Percentiles rank a stretch among this genome's conserved stretches.
These are phyloP conservation scores for Pseudogymnoascus sp. DNA, from an alignment of 2,329 filamentous ascomycete species.

Conservation along the genomic window DNA sequence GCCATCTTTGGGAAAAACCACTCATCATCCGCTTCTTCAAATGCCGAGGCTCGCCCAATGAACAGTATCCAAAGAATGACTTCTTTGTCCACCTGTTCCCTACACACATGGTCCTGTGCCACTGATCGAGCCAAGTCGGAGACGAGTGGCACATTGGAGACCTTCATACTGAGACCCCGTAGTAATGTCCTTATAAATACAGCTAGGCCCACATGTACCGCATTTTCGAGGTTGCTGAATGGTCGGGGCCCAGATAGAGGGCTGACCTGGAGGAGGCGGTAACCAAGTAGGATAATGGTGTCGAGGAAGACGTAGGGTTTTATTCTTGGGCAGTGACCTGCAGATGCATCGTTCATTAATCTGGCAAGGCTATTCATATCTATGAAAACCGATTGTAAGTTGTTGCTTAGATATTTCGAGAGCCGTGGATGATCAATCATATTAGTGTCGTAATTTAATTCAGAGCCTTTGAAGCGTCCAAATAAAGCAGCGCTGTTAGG, in stretches of 20 bases:
- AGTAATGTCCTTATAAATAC: conserved; percentile 24
- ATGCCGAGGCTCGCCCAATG: conserved; percentile 12
- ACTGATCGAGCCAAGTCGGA: conserved; percentile 7
- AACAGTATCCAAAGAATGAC: conserved; percentile 21
- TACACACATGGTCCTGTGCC: neutral
- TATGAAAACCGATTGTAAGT: conserved; percentile 13
- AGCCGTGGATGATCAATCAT: neutral
- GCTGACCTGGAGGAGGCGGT: conserved; percentile 21
- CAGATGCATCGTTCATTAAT: conserved; percentile 16
- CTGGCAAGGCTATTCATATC: conserved; percentile 17
- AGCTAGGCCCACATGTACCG: conserved; percentile 22
- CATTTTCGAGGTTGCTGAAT: conserved; percentile 12
- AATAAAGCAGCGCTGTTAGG: neutral
- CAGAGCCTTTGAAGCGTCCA: neutral
- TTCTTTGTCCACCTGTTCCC: conserved; percentile 13
- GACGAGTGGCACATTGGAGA: conserved; percentile 14
- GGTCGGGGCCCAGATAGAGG: conserved; percentile 9
- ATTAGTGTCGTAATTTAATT: neutral
- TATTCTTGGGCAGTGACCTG: conserved; percentile 12
- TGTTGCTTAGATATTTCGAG: neutral
- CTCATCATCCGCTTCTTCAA: neutral
- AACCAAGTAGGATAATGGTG: conserved; percentile 21
- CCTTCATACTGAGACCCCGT: conserved; percentile 6
- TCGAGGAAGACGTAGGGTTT: conserved; percentile 22
- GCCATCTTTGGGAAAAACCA: conserved; percentile 13